Conservation (phyloP, 345 rosid genomes). For the Salix dunnii region DNA sequence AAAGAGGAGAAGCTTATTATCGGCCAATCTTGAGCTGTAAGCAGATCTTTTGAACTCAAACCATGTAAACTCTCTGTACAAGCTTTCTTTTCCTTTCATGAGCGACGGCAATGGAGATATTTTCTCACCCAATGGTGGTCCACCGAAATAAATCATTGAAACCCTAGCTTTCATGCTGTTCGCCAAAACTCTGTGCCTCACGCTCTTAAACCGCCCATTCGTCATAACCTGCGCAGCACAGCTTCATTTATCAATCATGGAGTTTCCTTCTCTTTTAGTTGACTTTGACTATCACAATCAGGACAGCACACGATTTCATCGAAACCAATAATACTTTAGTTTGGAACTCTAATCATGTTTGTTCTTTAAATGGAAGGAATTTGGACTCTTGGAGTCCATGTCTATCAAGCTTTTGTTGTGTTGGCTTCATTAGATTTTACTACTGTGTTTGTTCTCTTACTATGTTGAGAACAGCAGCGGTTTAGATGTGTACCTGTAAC, state of each 20-base stretch:
- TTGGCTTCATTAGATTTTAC: no score
- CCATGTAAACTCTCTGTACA: conserved; percentile 90
- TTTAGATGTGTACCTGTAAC: conserved; percentile 36
- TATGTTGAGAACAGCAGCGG: background rate
- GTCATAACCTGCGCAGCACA: conserved; percentile 67
- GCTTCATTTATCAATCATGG: background rate
- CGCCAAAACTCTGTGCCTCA: conserved; percentile 78
- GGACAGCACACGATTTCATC: no score
- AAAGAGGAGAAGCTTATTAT: conserved; percentile 65
- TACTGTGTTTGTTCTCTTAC: background rate
- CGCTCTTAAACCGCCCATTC: conserved; percentile 81
- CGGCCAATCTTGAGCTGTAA: conserved; percentile 69
- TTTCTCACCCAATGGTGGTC: conserved; percentile 59
- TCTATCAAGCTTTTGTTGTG: background rate
- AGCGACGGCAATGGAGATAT: conserved; percentile 55
- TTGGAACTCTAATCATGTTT: background rate
- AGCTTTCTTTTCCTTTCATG: conserved; percentile 54
- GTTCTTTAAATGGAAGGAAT: background rate
- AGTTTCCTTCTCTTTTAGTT: background rate
- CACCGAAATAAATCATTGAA: conserved; percentile 89
- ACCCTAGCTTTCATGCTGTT: conserved; percentile 57
- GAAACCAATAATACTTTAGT: no score
- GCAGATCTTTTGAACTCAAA: conserved; percentile 70
- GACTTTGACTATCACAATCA: no score
- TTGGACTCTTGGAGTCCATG: background rate